phyloP scores from a whole-genome alignment of 495 filamentous ascomycete species.

The Penicillium egyptiacum region DNA sequence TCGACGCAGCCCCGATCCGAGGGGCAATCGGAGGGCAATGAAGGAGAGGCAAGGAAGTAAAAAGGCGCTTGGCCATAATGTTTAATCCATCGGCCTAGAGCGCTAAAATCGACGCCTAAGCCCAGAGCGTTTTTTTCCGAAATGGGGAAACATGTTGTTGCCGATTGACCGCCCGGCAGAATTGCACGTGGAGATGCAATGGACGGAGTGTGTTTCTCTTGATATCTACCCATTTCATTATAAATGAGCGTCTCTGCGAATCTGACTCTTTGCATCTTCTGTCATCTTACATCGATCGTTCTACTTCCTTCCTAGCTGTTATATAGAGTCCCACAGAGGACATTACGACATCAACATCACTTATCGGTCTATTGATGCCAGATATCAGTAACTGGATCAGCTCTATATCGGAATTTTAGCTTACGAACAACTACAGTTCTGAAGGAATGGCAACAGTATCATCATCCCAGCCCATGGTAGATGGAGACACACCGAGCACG shows the following conservation, averaged over 20 bases:
- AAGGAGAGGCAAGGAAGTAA: constrained; percentile 28
- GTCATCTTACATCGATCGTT: background rate
- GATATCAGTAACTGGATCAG: constrained; percentile 13
- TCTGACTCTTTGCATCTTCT: constrained; percentile 1
- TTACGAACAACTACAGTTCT: constrained; percentile 7
- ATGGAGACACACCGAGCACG: constrained; percentile 10
- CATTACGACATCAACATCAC: background rate
- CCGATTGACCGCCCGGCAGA: constrained; percentile 24
- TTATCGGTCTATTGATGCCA: constrained; percentile 12
- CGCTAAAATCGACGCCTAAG: constrained; percentile 12
- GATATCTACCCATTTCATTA: background rate
- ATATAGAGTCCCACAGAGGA: background rate
- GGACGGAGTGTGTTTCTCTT: background rate
- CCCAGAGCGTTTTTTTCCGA: constrained; percentile 17
- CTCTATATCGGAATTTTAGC: background rate
- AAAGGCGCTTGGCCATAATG: constrained; percentile 46
- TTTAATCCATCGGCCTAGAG: constrained; percentile 32
- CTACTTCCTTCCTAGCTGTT: background rate
- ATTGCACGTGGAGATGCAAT: constrained; percentile 15
- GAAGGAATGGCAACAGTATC: background rate
- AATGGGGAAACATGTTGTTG: constrained; percentile 14
- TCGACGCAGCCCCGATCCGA: constrained; percentile 33
- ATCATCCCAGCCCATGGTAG: constrained; percentile 5
- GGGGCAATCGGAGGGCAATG: constrained; percentile 32
- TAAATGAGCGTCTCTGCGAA: constrained; percentile 1